Conservation (phyloP, 2,329 filamentous ascomycete species). For the Ophiostoma montium region DNA sequence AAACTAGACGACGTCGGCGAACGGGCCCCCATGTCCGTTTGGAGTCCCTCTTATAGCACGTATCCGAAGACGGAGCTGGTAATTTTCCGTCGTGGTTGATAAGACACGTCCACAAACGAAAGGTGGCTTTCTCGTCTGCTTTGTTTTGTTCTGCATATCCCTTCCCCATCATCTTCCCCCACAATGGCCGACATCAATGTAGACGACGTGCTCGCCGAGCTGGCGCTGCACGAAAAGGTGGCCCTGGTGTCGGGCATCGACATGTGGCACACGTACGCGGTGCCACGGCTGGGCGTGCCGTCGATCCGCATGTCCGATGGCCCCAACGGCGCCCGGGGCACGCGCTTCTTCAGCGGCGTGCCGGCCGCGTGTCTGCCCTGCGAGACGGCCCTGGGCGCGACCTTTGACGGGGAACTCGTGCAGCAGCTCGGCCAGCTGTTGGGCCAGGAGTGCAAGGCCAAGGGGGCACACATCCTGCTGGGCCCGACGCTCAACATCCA, state of each 20-base stretch:
- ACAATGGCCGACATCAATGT: constrained; percentile 2
- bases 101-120: too few relatives aligned
- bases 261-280: constrained; percentile 19
- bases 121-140: too few relatives aligned
- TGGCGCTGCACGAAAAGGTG: constrained; percentile 7
- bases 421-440: constrained; percentile 50
- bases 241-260: constrained; percentile 16
- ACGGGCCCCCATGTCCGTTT: too few relatives aligned
- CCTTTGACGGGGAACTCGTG: constrained; percentile 51
- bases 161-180: background rate
- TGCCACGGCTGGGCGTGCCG: constrained; percentile 19
- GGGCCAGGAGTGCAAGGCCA: constrained; percentile 50
- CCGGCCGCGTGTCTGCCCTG: constrained; percentile 31
- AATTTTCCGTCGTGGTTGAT: too few relatives aligned
- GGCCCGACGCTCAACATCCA: constrained; percentile 40
- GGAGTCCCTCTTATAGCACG: too few relatives aligned
- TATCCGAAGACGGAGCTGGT: too few relatives aligned
- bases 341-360: constrained; percentile 22
- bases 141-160: background rate
- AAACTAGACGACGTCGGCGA: too few relatives aligned
- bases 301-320: constrained; percentile 21
- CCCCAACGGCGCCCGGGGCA: constrained; percentile 22
- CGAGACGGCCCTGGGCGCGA: constrained; percentile 39
- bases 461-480: constrained; percentile 54
- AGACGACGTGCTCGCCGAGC: constrained; percentile 6